phyloP scores from a whole-genome alignment of 352 stramenopile species.

The Bremia lactucae region DNA sequence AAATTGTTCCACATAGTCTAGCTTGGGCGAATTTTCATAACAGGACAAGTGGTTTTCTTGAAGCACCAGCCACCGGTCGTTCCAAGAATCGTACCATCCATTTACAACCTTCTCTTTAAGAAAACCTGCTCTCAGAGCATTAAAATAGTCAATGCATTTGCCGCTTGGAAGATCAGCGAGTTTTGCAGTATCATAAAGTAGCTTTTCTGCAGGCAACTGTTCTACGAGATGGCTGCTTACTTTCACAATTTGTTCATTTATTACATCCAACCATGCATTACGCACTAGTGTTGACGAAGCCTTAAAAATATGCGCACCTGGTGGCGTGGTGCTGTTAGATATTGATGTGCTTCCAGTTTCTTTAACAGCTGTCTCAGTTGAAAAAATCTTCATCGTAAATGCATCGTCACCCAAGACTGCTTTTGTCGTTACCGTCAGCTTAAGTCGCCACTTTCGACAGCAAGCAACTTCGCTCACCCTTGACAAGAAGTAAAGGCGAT shows the following conservation, averaged over 20 bases:
- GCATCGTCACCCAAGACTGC: slow-evolving; percentile 69
- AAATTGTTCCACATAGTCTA: slow-evolving; percentile 67
- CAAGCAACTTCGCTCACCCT: slow-evolving; percentile 57
- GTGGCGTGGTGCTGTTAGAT: slow-evolving; percentile 10
- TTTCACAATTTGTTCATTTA: slow-evolving; percentile 39
- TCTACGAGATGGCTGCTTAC: slow-evolving; percentile 12
- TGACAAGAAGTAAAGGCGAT: slow-evolving; percentile 56
- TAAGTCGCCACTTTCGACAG: slow-evolving; percentile 55
- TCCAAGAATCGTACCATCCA: slow-evolving; percentile 78
- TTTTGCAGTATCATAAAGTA: slow-evolving; percentile 19
- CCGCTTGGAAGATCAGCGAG: slow-evolving; percentile 49
- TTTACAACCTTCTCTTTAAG: slow-evolving; percentile 64
- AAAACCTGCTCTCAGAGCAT: slow-evolving; percentile 58
- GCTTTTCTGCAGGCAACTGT: slow-evolving; percentile 3
- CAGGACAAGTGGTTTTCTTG: slow-evolving; percentile 61
- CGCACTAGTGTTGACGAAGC: slow-evolving; percentile 49
- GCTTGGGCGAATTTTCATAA: slow-evolving; percentile 69
- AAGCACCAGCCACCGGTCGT: slow-evolving; percentile 73
- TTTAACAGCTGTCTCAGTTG: slow-evolving; percentile 20
- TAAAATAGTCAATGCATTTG: slow-evolving; percentile 71
- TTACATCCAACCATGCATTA: slow-evolving; percentile 55
- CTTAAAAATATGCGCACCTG: slow-evolving; percentile 44
- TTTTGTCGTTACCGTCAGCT: slow-evolving; percentile 36
- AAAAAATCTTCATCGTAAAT: slow-evolving; percentile 68
- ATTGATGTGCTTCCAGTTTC: slow-evolving; percentile 12